Evolutionary conservation across 169 alveolate species (phyloP).

Genomic region (Hepatocystis sp.): DNA sequence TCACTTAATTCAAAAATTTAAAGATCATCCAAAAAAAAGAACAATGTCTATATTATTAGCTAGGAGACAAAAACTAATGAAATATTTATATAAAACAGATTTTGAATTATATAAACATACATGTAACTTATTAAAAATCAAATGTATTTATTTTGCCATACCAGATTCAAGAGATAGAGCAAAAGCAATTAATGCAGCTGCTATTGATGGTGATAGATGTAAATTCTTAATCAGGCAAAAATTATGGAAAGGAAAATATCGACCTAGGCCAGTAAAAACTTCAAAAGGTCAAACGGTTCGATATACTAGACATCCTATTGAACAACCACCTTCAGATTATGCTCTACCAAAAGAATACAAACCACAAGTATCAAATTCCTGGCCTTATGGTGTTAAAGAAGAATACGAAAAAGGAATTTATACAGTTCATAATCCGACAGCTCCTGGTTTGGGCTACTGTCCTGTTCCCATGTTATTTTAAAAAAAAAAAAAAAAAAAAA

Average conservation of each 20-base stretch:
- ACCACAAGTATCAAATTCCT: slow-evolving; percentile 81
- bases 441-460: slow-evolving; percentile 87
- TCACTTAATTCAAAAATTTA: slow-evolving; percentile 84
- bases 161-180: slow-evolving; percentile 91
- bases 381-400: slow-evolving; percentile 88
- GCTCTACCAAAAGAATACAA: slow-evolving; percentile 80
- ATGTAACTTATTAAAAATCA: slow-evolving; percentile 86
- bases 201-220: slow-evolving; percentile 90
- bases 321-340: slow-evolving; percentile 85
- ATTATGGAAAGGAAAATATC: slow-evolving; percentile 88
- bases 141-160: slow-evolving; percentile 87
- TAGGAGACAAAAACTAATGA: slow-evolving; percentile 87
- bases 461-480: slow-evolving; percentile 88
- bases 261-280: slow-evolving; percentile 85
- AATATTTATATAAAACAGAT: slow-evolving; percentile 87
- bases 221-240: slow-evolving; percentile 89
- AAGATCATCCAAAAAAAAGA: slow-evolving; percentile 87
- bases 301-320: slow-evolving; percentile 90
- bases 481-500: too few species aligned
- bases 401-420: slow-evolving; percentile 84
- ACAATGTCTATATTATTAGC: slow-evolving; percentile 88
- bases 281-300: slow-evolving; percentile 87
- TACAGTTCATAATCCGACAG: slow-evolving; percentile 86
- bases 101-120: slow-evolving; percentile 85
- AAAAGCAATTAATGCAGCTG: slow-evolving; percentile 87